Evolutionary conservation across 192 early-diverging fungal genomes (phyloP).

Genomic region (Mortierella hygrophila): DNA sequence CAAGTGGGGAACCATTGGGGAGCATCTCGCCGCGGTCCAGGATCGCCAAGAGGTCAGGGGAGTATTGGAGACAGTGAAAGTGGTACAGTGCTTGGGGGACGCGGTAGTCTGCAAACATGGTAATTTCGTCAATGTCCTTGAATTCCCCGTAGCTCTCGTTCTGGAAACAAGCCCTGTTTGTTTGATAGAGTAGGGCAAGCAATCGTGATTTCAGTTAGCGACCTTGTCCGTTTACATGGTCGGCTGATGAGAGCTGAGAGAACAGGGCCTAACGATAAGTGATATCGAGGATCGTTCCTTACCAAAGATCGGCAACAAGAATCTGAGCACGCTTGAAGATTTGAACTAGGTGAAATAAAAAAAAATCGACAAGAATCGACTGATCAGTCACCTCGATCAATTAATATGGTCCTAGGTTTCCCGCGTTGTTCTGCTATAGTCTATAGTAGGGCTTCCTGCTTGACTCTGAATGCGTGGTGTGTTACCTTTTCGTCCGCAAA

Average conservation of each 20-base stretch:
- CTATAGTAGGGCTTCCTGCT: not conserved
- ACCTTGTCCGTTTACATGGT: not conserved
- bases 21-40: conserved; percentile 61
- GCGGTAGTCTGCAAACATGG: conserved; percentile 95
- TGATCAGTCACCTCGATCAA: not conserved
- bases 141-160: conserved; percentile 71
- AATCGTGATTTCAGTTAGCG: not conserved
- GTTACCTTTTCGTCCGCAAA: conserved; percentile 66
- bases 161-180: conserved; percentile 83
- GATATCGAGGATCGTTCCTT: not conserved
- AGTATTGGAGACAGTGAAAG: conserved; percentile 78
- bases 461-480: not conserved
- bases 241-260: too few relatives aligned
- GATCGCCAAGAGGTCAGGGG: conserved; percentile 61
- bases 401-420: not conserved
- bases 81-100: conserved; percentile 80
- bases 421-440: too few relatives aligned
- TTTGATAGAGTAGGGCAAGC: not conserved
- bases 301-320: conserved; percentile 86
- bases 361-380: not conserved
- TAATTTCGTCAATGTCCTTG: conserved; percentile 81
- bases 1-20: conserved; percentile 70
- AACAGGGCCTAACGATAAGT: not conserved
- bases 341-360: conserved; percentile 58
- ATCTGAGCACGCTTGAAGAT: conserved; percentile 90